These are phyloP conservation scores for Colletotrichum chrysophilum DNA, from an alignment of 2,329 filamentous ascomycete species.

Conservation along the genomic window DNA sequence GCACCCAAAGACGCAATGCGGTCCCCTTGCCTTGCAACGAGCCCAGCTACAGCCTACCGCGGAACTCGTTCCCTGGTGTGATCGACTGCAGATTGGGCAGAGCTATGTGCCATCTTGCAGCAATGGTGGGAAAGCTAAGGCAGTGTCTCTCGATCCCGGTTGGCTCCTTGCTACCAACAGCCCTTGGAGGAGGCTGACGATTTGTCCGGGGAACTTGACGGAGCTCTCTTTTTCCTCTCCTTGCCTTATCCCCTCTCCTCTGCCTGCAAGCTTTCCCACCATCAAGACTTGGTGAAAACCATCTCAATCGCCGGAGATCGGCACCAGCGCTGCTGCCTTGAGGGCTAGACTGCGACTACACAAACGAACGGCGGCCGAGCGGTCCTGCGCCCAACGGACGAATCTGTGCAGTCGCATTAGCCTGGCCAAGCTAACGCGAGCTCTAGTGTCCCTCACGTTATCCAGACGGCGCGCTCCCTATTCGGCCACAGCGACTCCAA, in stretches of 20 bases:
- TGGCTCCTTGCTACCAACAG: neutral
- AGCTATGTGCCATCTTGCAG: neutral
- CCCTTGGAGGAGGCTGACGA: neutral
- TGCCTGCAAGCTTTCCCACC: neutral
- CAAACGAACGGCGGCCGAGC: slow-evolving; percentile 20
- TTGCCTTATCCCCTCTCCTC: neutral
- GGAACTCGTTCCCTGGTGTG: neutral
- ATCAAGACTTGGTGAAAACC: neutral
- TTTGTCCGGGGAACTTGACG: neutral
- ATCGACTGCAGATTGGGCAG: neutral
- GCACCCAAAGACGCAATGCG: neutral
- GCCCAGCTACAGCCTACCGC: neutral
- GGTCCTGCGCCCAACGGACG: slow-evolving; percentile 11
- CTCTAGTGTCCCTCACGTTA: neutral
- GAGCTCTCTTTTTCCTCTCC: neutral
- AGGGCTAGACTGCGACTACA: neutral
- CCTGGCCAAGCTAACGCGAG: slow-evolving; percentile 1
- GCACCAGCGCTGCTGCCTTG: neutral
- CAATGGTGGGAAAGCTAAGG: neutral
- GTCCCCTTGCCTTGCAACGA: neutral
- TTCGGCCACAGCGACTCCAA: neutral
- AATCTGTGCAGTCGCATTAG: slow-evolving; percentile 11
- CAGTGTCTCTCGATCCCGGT: neutral
- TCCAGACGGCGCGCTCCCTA: neutral
- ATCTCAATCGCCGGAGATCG: slow-evolving; percentile 6